phyloP scores from a whole-genome alignment of 495 filamentous ascomycete species.

The Aspergillus cavernicola region DNA sequence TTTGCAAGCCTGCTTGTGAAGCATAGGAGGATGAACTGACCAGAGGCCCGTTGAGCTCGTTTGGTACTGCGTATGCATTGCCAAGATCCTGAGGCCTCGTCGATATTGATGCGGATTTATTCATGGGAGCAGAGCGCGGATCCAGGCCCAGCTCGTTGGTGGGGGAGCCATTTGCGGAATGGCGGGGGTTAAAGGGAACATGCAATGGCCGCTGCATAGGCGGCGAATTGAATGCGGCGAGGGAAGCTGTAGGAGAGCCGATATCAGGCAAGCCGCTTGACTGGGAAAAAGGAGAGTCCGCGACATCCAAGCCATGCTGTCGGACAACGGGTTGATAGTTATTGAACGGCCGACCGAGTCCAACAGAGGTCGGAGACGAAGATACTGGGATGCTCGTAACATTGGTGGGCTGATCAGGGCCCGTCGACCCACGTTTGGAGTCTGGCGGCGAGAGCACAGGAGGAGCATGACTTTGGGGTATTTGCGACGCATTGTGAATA shows the following conservation, averaged over 20 bases:
- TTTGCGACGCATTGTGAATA: slow-evolving; percentile 7
- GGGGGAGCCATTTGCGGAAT: slow-evolving; percentile 16
- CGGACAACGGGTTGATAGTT: slow-evolving; percentile 20
- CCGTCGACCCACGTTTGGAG: slow-evolving; percentile 8
- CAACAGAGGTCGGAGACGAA: slow-evolving; percentile 14
- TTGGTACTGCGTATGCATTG: slow-evolving; percentile 26
- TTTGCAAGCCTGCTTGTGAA: slow-evolving; percentile 19
- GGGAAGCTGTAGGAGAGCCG: slow-evolving; percentile 16
- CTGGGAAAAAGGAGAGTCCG: slow-evolving; percentile 13
- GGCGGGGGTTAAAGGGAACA: slow-evolving; percentile 2
- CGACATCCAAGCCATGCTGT: slow-evolving; percentile 13
- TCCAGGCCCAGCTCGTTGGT: slow-evolving; percentile 14
- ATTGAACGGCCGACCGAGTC: slow-evolving; percentile 16
- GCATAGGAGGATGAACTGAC: slow-evolving; percentile 20
- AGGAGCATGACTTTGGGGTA: slow-evolving; percentile 4
- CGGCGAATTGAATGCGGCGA: slow-evolving; percentile 17
- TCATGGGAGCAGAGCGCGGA: slow-evolving; percentile 7
- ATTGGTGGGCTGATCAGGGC: slow-evolving; percentile 7
- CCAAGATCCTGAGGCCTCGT: slow-evolving; percentile 12
- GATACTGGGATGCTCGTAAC: slow-evolving; percentile 8
- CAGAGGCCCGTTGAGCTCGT: slow-evolving; percentile 24
- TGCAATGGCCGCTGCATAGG: slow-evolving; percentile 14
- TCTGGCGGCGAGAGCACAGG: slow-evolving; percentile 10
- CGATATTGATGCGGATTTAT: slow-evolving; percentile 3
- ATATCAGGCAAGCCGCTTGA: slow-evolving; percentile 16